Evolutionary conservation across 1,139 yeast species (phyloP).

Genomic region (Taphrina pruni): DNA sequence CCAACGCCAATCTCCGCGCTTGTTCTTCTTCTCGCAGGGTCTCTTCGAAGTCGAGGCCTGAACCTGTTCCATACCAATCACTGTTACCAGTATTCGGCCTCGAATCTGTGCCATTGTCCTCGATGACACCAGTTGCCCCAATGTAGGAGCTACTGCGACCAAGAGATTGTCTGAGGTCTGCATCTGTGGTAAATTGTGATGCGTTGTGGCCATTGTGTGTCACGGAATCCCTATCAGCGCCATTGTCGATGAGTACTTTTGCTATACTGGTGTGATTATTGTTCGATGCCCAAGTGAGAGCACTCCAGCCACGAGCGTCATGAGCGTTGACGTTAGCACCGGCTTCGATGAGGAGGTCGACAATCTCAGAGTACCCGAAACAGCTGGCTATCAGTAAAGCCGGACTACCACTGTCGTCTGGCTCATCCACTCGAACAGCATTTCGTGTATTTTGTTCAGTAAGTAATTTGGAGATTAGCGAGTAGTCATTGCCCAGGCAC

Average conservation of each 20-base stretch:
- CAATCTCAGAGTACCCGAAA: constrained; percentile 55
- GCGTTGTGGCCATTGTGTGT: constrained; percentile 54
- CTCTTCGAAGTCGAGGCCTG: constrained; percentile 48
- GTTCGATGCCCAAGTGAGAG: constrained; percentile 59
- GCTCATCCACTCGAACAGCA: constrained; percentile 48
- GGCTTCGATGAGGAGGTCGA: constrained; percentile 52
- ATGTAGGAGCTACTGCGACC: constrained; percentile 19
- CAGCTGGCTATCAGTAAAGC: constrained; percentile 55
- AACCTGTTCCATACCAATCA: constrained; percentile 51
- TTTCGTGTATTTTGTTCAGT: constrained; percentile 9
- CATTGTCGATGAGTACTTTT: constrained; percentile 51
- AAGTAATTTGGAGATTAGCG: constrained; percentile 30
- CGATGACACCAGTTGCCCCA: constrained; percentile 34
- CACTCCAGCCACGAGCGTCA: constrained; percentile 56
- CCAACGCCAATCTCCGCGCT: constrained; percentile 48
- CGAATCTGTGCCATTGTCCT: neutral
- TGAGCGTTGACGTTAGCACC: constrained; percentile 54
- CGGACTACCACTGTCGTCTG: constrained; percentile 54
- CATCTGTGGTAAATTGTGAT: constrained; percentile 52
- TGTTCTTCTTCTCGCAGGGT: constrained; percentile 47
- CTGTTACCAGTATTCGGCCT: constrained; percentile 41
- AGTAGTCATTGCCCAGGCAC: constrained; percentile 30
- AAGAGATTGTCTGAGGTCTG: constrained; percentile 43
- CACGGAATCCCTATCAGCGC: constrained; percentile 50
- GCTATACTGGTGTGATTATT: constrained; percentile 54